phyloP scores from a whole-genome alignment of 768 basidiomycete species.

The Kwoniella europaea region DNA sequence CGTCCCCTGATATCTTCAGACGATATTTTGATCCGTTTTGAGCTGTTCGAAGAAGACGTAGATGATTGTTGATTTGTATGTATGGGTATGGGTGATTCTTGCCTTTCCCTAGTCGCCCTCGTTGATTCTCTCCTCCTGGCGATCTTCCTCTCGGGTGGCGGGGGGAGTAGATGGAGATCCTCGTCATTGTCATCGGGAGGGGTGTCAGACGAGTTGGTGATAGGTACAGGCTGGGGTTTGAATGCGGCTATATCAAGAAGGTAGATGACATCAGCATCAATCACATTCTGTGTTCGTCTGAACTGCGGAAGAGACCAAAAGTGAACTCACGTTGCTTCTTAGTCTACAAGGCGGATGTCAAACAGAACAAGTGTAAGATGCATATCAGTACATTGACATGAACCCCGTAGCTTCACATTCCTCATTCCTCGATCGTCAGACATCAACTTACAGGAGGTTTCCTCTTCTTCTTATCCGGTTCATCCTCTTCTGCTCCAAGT shows the following conservation, averaged over 20 bases:
- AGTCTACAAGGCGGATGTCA: conserved; percentile 8
- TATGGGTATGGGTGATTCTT: conserved; percentile 26
- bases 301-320: too few species aligned
- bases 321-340: conserved; percentile 34
- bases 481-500: conserved; percentile 14
- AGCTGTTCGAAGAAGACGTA: background rate
- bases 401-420: background rate
- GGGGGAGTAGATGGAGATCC: conserved; percentile 35
- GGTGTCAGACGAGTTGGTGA: conserved; percentile 39
- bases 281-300: background rate
- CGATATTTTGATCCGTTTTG: conserved; percentile 9
- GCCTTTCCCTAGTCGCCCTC: conserved; percentile 35
- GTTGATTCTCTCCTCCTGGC: conserved; percentile 52
- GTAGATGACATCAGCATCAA: background rate
- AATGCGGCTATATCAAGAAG: conserved; percentile 25
- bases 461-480: conserved; percentile 29
- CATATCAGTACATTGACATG: background rate
- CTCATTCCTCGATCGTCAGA: background rate
- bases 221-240: conserved; percentile 42
- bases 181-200: conserved; percentile 40
- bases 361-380: background rate
- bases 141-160: conserved; percentile 51
- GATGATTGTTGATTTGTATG: conserved; percentile 3
- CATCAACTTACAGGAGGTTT: conserved; percentile 19
- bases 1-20: conserved; percentile 22